Conservation (phyloP, 2,329 filamentous ascomycete species). For the Apiospora sp. region DNA sequence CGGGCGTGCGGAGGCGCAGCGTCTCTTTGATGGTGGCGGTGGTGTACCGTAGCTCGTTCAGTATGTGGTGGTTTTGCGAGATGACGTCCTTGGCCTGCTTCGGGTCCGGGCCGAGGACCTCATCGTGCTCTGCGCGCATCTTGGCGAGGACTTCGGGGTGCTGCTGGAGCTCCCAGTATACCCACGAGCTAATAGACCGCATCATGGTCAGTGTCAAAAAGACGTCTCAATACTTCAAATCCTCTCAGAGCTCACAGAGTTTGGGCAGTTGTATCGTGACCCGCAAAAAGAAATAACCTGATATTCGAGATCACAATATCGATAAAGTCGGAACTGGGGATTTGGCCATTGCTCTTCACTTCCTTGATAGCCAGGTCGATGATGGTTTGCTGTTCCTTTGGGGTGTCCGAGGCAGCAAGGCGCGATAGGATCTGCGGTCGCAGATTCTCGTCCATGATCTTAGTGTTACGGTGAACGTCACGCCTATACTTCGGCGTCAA, state of each 20-base stretch:
- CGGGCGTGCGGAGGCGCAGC: conserved; percentile 59
- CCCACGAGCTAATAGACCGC: conserved; percentile 23
- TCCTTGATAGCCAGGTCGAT: conserved; percentile 27
- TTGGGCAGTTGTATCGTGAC: conserved; percentile 39
- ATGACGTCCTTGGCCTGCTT: conserved; percentile 46
- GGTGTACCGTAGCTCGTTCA: conserved; percentile 60
- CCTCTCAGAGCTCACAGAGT: conserved; percentile 26
- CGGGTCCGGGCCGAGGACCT: conserved; percentile 53
- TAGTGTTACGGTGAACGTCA: neutral
- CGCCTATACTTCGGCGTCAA: neutral
- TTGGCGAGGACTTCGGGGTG: conserved; percentile 30
- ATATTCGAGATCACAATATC: conserved; percentile 31
- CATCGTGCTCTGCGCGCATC: conserved; percentile 37
- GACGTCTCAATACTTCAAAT: neutral
- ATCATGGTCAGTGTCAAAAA: neutral
- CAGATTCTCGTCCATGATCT: neutral
- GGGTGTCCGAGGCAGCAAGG: neutral
- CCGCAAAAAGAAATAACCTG: conserved; percentile 37
- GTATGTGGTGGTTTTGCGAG: conserved; percentile 48
- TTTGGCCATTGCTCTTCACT: neutral
- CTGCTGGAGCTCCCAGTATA: conserved; percentile 29
- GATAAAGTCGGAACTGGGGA: conserved; percentile 25
- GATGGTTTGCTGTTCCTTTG: neutral
- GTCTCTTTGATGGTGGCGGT: conserved; percentile 60
- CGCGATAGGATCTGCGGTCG: neutral